Evolutionary conservation across 2,329 filamentous ascomycete species (phyloP).

Genomic region (Aureobasidium subglaciale): DNA sequence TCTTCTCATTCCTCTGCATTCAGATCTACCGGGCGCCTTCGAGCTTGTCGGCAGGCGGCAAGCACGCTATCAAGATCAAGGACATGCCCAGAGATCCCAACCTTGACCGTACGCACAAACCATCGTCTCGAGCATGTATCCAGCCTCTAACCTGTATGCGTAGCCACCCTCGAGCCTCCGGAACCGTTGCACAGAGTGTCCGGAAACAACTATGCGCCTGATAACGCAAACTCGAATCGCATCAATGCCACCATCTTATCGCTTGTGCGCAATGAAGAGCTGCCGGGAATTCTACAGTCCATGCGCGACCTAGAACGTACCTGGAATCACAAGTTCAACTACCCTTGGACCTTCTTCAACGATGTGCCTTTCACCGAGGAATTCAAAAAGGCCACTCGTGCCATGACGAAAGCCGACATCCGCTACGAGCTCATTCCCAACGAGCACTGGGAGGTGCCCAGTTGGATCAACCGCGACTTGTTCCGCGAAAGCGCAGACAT

Average conservation of each 20-base stretch:
- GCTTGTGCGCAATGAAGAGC: conserved; percentile 85
- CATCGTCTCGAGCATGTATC: background rate
- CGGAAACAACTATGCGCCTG: conserved; percentile 68
- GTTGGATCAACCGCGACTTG: conserved; percentile 85
- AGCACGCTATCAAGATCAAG: conserved; percentile 35
- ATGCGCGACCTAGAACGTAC: conserved; percentile 90
- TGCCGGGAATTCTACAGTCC: conserved; percentile 73
- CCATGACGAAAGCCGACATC: conserved; percentile 80
- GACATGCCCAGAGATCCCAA: conserved; percentile 76
- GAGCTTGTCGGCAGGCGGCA: conserved; percentile 28
- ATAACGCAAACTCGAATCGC: conserved; percentile 67
- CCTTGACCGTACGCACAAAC: conserved; percentile 62
- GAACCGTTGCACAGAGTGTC: conserved; percentile 63
- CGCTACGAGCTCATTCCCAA: conserved; percentile 84
- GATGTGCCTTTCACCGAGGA: conserved; percentile 88
- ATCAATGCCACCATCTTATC: conserved; percentile 91
- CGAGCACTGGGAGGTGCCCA: conserved; percentile 87
- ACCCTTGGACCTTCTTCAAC: conserved; percentile 99
- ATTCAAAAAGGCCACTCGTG: conserved; percentile 76
- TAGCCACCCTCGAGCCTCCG: conserved; percentile 77
- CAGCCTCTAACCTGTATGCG: conserved; percentile 17
- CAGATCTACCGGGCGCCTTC: conserved; percentile 60
- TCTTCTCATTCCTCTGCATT: conserved; percentile 74
- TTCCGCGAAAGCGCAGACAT: conserved; percentile 79
- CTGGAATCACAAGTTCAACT: conserved; percentile 99